Percentiles rank a stretch among this genome's conserved stretches.
Conservation (phyloP, 2,329 filamentous ascomycete genomes). For the Chaetoscypha palmicola region DNA sequence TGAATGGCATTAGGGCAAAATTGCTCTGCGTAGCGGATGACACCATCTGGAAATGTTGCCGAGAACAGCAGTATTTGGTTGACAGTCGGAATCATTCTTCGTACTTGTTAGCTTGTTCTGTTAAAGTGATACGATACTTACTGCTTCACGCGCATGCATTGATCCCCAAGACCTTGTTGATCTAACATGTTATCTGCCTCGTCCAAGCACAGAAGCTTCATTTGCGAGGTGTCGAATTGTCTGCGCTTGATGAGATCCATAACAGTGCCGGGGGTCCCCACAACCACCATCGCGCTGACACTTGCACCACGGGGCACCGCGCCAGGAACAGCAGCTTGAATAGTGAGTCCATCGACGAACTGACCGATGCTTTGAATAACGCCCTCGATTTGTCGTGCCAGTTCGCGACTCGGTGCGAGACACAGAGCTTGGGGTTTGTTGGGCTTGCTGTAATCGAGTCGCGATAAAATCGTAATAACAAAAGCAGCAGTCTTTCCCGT, state of each 20-base stretch:
- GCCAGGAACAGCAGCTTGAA: conserved; percentile 79
- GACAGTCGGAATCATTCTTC: conserved; percentile 61
- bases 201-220: conserved; percentile 84
- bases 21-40: conserved; percentile 72
- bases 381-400: conserved; percentile 87
- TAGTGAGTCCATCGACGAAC: conserved; percentile 68
- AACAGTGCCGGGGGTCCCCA: conserved; percentile 90
- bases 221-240: conserved; percentile 61
- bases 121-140: conserved; percentile 38
- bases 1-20: conserved; percentile 84
- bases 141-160: conserved; percentile 85
- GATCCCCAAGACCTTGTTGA: conserved; percentile 88
- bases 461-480: conserved; percentile 82
- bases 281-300: conserved; percentile 71
- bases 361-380: conserved; percentile 79
- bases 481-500: conserved; percentile 98
- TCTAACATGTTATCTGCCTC: conserved; percentile 99
- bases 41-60: conserved; percentile 87
- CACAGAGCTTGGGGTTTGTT: conserved; percentile 77
- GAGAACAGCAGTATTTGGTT: conserved; percentile 95
- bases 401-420: conserved; percentile 85
- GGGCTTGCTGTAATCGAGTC: conserved; percentile 66
- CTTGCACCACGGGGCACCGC: conserved; percentile 59
- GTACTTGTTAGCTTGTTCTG: conserved; percentile 12
- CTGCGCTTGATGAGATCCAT: conserved; percentile 76